Evolutionary conservation across 179 eudicot genomes (phyloP).

Genomic region (Gypsophila paniculata): DNA sequence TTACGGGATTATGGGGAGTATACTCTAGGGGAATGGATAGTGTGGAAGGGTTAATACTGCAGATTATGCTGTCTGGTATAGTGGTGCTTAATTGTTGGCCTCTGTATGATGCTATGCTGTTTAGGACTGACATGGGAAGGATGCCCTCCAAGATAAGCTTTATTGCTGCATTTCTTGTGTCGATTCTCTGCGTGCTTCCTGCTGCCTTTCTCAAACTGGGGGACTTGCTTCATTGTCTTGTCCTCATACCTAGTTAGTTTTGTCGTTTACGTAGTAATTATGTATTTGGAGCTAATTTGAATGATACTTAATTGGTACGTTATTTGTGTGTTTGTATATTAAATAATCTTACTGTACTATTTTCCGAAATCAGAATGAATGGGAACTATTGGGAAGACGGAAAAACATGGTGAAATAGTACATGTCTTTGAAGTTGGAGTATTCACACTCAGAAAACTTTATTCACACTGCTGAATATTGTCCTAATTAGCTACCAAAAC

Average conservation of each 20-base stretch:
- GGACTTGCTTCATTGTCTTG: not conserved
- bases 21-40: conserved; percentile 13
- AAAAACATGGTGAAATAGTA: no score
- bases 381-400: no score
- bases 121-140: conserved; percentile 56
- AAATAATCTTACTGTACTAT: not conserved
- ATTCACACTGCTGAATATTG: not conserved
- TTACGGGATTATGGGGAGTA: conserved; percentile 26
- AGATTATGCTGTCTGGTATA: conserved; percentile 46
- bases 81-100: conserved; percentile 53
- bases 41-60: conserved; percentile 36
- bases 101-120: conserved; percentile 49
- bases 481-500: conserved; percentile 29
- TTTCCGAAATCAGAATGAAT: not conserved
- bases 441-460: not conserved
- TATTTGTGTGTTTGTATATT: not conserved
- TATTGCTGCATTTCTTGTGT: conserved; percentile 26
- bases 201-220: not conserved
- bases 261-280: no score
- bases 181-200: conserved; percentile 22
- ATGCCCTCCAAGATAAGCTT: conserved; percentile 46
- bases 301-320: no score
- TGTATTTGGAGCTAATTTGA: no score
- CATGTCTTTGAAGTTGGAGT: not conserved
- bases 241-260: no score